Evolutionary conservation across 169 alveolate species (phyloP).

Genomic region (Plasmodium malariae): DNA sequence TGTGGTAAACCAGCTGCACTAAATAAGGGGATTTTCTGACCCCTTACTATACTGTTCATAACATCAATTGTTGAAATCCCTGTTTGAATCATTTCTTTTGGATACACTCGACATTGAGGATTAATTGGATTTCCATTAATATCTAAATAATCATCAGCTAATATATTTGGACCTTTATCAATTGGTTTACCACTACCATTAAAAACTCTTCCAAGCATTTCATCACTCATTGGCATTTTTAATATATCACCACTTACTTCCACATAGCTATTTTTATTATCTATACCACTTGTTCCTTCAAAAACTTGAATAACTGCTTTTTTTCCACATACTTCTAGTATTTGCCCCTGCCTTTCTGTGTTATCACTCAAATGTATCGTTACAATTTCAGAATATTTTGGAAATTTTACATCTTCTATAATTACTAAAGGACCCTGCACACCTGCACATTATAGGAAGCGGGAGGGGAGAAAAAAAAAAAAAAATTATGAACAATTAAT

Average conservation of each 20-base stretch:
- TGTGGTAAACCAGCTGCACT: slow-evolving; percentile 99
- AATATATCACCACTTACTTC: slow-evolving; percentile 99
- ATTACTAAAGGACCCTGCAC: slow-evolving; percentile 99
- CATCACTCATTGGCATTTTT: slow-evolving; percentile 99
- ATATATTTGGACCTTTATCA: slow-evolving; percentile 98
- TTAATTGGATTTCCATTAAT: slow-evolving; percentile 98
- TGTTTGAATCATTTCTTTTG: slow-evolving; percentile 99
- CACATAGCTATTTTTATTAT: slow-evolving; percentile 95
- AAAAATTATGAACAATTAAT: not conserved
- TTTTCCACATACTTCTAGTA: slow-evolving; percentile 97
- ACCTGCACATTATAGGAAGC: no score
- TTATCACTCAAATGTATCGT: slow-evolving; percentile 98
- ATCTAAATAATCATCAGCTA: slow-evolving; percentile 98
- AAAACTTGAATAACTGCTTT: slow-evolving; percentile 98
- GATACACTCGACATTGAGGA: slow-evolving; percentile 98
- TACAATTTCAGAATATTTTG: slow-evolving; percentile 98
- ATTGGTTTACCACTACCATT: slow-evolving; percentile 99
- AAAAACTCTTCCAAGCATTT: slow-evolving; percentile 99
- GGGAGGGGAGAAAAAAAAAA: not conserved
- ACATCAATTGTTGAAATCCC: slow-evolving; percentile 99
- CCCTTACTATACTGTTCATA: slow-evolving; percentile 99
- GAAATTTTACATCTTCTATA: slow-evolving; percentile 98
- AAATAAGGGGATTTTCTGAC: slow-evolving; percentile 99
- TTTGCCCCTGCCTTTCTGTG: slow-evolving; percentile 97
- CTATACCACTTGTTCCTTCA: slow-evolving; percentile 99